A percentile compares a stretch with the other conserved stretches of the same genome.
phyloP scores from a whole-genome alignment of 106 monocot genomes.

The Amphibolis antarctica region DNA sequence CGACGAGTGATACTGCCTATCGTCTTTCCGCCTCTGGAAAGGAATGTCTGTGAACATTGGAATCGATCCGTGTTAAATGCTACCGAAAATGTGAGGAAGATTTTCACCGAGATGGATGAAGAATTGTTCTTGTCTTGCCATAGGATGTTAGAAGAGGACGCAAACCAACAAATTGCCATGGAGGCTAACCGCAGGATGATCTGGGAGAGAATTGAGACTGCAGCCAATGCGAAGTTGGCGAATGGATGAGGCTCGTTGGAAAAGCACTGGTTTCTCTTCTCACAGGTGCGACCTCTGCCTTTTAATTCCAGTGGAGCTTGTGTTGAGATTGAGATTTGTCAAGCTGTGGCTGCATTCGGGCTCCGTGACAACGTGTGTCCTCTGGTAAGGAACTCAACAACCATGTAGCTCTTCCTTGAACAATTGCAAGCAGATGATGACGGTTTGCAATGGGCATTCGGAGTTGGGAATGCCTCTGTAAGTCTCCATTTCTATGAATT shows the following conservation, averaged over 20 bases:
- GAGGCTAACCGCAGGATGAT: slow-evolving; percentile 38
- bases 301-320: no score
- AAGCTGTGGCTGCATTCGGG: not conserved
- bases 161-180: slow-evolving; percentile 15
- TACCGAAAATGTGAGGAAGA: slow-evolving; percentile 61
- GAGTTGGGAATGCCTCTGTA: not conserved
- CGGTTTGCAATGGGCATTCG: not conserved
- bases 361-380: not conserved
- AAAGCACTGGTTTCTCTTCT: not conserved
- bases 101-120: slow-evolving; percentile 75
- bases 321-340: no score
- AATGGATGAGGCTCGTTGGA: not conserved
- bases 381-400: not conserved
- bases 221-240: slow-evolving; percentile 13
- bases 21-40: slow-evolving; percentile 54
- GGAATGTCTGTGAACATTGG: slow-evolving; percentile 56
- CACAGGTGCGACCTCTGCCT: no score
- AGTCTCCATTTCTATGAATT: not conserved
- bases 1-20: slow-evolving; percentile 52
- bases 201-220: slow-evolving; percentile 60
- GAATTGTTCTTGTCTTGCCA: slow-evolving; percentile 51
- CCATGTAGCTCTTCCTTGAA: no score
- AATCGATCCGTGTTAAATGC: slow-evolving; percentile 66
- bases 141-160: slow-evolving; percentile 51
- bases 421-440: not conserved